Evolutionary conservation across 1,139 yeast species (phyloP).

Genomic region (Lodderomyces metapsilosis): DNA sequence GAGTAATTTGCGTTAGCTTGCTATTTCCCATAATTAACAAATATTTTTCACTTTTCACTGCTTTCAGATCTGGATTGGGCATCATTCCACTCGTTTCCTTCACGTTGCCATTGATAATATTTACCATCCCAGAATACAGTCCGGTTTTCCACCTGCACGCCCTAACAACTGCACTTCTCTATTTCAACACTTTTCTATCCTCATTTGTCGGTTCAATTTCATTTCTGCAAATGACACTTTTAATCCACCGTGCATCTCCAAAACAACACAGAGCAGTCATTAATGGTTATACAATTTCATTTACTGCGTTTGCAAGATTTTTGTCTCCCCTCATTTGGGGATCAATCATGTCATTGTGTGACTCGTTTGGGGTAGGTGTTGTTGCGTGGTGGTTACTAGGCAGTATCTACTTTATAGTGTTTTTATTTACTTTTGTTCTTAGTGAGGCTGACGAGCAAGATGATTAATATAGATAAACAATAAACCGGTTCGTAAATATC

Average conservation of each 20-base stretch:
- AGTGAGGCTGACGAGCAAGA: constrained; percentile 7
- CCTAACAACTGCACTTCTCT: constrained; percentile 23
- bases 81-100: constrained; percentile 49
- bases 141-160: constrained; percentile 13
- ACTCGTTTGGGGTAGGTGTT: too few species aligned
- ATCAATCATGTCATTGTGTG: too few species aligned
- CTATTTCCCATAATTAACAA: constrained; percentile 57
- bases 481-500: not conserved
- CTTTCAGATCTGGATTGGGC: constrained; percentile 41
- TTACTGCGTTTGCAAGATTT: constrained; percentile 50
- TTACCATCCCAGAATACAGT: constrained; percentile 27
- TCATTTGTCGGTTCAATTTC: constrained; percentile 39
- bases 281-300: constrained; percentile 48
- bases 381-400: constrained; percentile 39
- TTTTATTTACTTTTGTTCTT: constrained; percentile 7
- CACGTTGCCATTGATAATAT: constrained; percentile 49
- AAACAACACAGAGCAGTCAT: constrained; percentile 51
- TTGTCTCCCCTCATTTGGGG: too few species aligned
- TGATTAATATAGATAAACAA: not conserved
- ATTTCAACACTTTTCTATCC: constrained; percentile 16
- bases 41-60: constrained; percentile 42
- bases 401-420: constrained; percentile 6
- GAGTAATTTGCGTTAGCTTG: constrained; percentile 49
- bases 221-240: constrained; percentile 44
- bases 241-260: constrained; percentile 50